These are phyloP conservation scores for Aspergillus transmontanensis DNA, from an alignment of 2,329 filamentous ascomycete species.

Conservation along the genomic window DNA sequence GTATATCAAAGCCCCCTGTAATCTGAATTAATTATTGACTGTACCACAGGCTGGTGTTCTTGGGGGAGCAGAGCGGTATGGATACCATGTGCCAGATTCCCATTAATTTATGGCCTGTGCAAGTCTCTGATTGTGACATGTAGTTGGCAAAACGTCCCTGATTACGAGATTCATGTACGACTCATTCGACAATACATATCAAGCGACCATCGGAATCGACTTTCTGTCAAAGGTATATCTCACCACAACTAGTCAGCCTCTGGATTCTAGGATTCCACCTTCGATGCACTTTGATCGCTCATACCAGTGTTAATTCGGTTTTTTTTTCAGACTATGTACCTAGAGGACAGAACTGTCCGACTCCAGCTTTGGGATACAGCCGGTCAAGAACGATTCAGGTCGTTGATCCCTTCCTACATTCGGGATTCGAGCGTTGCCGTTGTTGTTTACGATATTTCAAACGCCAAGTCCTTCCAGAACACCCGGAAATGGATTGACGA, in stretches of 20 bases:
- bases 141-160: constrained; percentile 97
- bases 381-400: constrained; percentile 95
- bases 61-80: constrained; percentile 97
- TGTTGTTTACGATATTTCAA: constrained; percentile 98
- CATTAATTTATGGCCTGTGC: not conserved
- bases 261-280: not conserved
- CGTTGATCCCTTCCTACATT: constrained; percentile 96
- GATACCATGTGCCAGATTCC: constrained; percentile 2
- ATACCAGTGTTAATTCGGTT: not conserved
- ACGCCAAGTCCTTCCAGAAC: constrained; percentile 96
- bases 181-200: constrained; percentile 99
- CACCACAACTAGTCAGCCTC: constrained; percentile 1
- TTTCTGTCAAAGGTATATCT: constrained; percentile 87
- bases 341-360: constrained; percentile 96
- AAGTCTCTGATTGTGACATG: constrained; percentile 21
- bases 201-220: constrained; percentile 98
- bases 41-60: constrained; percentile 78
- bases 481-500: constrained; percentile 99
- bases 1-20: not conserved
- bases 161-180: constrained; percentile 99
- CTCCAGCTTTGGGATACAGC: constrained; percentile 98
- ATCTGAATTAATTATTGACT: constrained; percentile 27
- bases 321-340: constrained; percentile 83
- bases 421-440: constrained; percentile 97
- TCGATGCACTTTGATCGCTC: not conserved